Evolutionary conservation across 495 filamentous ascomycete species (phyloP).

Genomic region (Hypoxylon lienhwacheense): DNA sequence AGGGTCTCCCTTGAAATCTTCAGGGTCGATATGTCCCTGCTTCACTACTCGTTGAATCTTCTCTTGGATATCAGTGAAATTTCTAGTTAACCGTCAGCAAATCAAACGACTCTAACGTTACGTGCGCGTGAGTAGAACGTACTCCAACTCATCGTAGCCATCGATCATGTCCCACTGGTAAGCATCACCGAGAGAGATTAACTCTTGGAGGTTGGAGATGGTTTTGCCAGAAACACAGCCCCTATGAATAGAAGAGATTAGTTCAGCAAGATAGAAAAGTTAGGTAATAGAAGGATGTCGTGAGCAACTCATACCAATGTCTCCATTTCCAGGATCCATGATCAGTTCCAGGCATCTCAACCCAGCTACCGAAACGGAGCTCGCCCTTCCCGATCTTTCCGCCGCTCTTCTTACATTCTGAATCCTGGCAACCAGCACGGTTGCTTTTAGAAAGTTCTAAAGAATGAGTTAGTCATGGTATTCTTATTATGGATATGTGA

Average conservation of each 20-base stretch:
- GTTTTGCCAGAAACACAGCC: constrained; percentile 75
- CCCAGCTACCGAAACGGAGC: constrained; percentile 68
- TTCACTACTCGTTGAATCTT: constrained; percentile 65
- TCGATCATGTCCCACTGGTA: constrained; percentile 57
- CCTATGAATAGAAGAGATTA: constrained; percentile 59
- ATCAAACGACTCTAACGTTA: neutral
- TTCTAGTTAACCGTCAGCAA: constrained; percentile 25
- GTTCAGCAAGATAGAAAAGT: neutral
- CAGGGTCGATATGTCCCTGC: constrained; percentile 72
- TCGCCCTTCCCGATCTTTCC: constrained; percentile 77
- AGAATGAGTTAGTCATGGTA: constrained; percentile 24
- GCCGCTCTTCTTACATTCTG: constrained; percentile 62
- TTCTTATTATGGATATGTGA: neutral
- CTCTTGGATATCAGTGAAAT: constrained; percentile 54
- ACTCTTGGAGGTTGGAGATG: constrained; percentile 58
- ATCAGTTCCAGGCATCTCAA: constrained; percentile 50
- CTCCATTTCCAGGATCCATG: constrained; percentile 63
- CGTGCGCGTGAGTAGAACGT: constrained; percentile 19
- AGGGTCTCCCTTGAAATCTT: constrained; percentile 75
- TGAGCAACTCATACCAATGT: constrained; percentile 67
- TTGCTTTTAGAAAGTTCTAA: constrained; percentile 62
- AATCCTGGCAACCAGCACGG: constrained; percentile 70
- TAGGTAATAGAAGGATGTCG: neutral
- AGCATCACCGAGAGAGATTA: constrained; percentile 39
- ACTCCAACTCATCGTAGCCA: constrained; percentile 70